Conservation (phyloP, 768 basidiomycete genomes). For the Amanita fuliginea region DNA sequence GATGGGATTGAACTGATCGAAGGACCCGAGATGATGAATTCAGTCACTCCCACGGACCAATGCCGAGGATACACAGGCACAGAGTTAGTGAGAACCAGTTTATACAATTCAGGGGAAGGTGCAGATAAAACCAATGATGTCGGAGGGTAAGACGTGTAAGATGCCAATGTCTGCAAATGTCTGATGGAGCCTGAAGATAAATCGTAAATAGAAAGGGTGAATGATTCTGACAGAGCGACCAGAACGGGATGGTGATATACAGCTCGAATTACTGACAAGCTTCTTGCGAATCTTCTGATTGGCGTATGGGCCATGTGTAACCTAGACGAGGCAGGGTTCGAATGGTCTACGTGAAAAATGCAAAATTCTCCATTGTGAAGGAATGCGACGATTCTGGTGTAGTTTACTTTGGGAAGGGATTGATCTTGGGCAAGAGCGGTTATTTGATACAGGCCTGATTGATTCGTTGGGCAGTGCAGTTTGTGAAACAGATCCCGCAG, state of each 20-base stretch:
- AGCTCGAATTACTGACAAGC: conserved; percentile 44
- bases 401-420: conserved; percentile 38
- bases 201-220: conserved; percentile 66
- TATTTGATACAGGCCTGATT: conserved; percentile 27
- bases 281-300: conserved; percentile 23
- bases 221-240: conserved; percentile 55
- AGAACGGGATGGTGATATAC: conserved; percentile 75
- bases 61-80: conserved; percentile 73
- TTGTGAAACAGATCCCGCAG: conserved; percentile 23
- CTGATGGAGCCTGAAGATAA: conserved; percentile 38
- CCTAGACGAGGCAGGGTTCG: conserved; percentile 27
- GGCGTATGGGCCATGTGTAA: conserved; percentile 41
- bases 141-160: conserved; percentile 73
- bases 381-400: conserved; percentile 44
- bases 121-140: conserved; percentile 70
- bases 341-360: conserved; percentile 43
- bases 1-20: not conserved
- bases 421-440: conserved; percentile 69
- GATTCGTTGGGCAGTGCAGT: conserved; percentile 31
- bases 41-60: conserved; percentile 71
- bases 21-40: conserved; percentile 50
- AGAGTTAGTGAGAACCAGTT: conserved; percentile 64
- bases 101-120: conserved; percentile 48
- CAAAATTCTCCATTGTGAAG: conserved; percentile 61
- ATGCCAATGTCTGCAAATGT: conserved; percentile 57